Conservation (phyloP, 2,329 filamentous ascomycete species). For the Tolypocladium pustulatum region DNA sequence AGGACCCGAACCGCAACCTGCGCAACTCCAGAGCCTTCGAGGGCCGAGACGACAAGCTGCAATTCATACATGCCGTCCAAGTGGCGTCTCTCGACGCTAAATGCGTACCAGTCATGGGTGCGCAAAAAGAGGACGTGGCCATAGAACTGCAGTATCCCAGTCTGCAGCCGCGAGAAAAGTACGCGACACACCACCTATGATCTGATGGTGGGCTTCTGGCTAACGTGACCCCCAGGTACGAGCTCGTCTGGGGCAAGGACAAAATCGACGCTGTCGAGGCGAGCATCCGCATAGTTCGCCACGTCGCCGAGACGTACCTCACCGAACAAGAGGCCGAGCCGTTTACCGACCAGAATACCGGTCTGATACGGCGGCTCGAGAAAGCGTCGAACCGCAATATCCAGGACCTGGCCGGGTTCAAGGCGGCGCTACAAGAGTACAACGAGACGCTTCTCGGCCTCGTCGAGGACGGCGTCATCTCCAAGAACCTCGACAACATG, state of each 20-base stretch:
- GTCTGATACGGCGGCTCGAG: constrained; percentile 67
- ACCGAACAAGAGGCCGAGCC: constrained; percentile 55
- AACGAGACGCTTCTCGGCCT: constrained; percentile 59
- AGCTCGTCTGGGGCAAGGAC: constrained; percentile 69
- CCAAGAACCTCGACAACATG: constrained; percentile 57
- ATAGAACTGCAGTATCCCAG: constrained; percentile 81
- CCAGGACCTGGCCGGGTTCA: constrained; percentile 56
- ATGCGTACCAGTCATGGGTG: constrained; percentile 39
- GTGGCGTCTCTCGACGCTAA: constrained; percentile 40
- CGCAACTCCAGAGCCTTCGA: constrained; percentile 35
- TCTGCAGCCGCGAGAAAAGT: constrained; percentile 57
- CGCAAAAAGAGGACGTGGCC: constrained; percentile 40
- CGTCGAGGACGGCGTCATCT: constrained; percentile 60
- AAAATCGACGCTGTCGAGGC: constrained; percentile 68
- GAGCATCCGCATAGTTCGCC: constrained; percentile 58
- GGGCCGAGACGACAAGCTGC: constrained; percentile 26
- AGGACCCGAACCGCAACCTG: constrained; percentile 37
- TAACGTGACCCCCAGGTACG: constrained; percentile 23
- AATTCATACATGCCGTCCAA: constrained; percentile 48
- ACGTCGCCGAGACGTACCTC: constrained; percentile 67
- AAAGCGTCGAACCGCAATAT: constrained; percentile 61
- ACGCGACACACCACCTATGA: constrained; percentile 11
- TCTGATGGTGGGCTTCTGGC: not conserved
- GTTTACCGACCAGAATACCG: constrained; percentile 62
- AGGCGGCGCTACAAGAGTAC: constrained; percentile 62